phyloP scores from a whole-genome alignment of 768 basidiomycete genomes.

The Candolleomyces aberdarensis region DNA sequence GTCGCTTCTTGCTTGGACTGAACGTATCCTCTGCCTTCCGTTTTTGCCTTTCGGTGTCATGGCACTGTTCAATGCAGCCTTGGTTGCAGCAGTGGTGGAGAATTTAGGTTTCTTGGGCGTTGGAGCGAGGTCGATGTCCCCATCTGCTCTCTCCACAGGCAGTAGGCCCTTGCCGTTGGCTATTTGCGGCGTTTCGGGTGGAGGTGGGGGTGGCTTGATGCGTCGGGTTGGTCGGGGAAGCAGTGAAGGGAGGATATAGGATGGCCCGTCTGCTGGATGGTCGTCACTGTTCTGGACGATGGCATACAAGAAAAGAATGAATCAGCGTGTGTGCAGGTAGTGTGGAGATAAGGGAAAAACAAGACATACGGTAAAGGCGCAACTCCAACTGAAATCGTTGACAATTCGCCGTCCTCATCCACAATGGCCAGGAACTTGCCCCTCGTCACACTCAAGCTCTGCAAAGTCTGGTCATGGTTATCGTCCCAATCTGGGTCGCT shows the following conservation, averaged over 20 bases:
- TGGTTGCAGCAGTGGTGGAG: slow-evolving; percentile 13
- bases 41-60: slow-evolving; percentile 15
- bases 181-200: slow-evolving; percentile 39
- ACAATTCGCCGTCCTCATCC: slow-evolving; percentile 81
- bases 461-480: slow-evolving; percentile 77
- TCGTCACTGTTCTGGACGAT: slow-evolving; percentile 40
- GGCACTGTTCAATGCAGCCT: background rate
- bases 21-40: slow-evolving; percentile 20
- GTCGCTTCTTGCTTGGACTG: slow-evolving; percentile 63
- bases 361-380: slow-evolving; percentile 65
- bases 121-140: slow-evolving; percentile 49
- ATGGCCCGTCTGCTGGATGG: slow-evolving; percentile 47
- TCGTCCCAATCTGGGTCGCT: slow-evolving; percentile 95
- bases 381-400: slow-evolving; percentile 69
- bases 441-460: slow-evolving; percentile 71
- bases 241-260: slow-evolving; percentile 64
- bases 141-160: slow-evolving; percentile 52
- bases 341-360: background rate
- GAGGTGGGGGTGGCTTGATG: slow-evolving; percentile 34
- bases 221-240: slow-evolving; percentile 54
- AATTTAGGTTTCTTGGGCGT: slow-evolving; percentile 49
- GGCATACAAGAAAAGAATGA: background rate
- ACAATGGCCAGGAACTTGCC: slow-evolving; percentile 88
- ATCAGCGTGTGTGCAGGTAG: background rate
- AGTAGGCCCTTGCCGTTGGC: slow-evolving; percentile 50